Conservation (phyloP, 2,329 filamentous ascomycete species). For the Curvularia eragrostidis region DNA sequence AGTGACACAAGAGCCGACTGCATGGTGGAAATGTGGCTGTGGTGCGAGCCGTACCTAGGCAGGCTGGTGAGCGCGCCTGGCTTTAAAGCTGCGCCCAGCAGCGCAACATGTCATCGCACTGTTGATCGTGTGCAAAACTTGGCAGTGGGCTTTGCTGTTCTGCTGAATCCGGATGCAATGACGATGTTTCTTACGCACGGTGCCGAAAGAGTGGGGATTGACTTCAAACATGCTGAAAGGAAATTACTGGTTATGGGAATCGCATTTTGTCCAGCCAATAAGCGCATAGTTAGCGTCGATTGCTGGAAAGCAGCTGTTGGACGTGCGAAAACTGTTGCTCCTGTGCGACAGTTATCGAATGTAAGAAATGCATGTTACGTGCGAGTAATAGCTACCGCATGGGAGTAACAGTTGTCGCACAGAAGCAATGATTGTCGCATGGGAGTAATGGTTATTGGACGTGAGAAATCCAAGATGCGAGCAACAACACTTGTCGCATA, state of each 20-base stretch:
- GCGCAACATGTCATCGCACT: constrained; percentile 15
- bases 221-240: not conserved
- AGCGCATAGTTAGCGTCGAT: not conserved
- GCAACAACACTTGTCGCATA: too few relatives aligned
- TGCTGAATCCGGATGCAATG: constrained; percentile 15
- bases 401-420: too few relatives aligned
- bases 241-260: not conserved
- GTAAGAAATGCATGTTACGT: not conserved
- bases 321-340: too few relatives aligned
- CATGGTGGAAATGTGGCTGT: constrained; percentile 20
- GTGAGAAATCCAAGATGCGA: too few relatives aligned
- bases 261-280: not conserved
- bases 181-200: constrained; percentile 24
- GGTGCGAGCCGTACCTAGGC: constrained; percentile 19
- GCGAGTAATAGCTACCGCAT: too few relatives aligned
- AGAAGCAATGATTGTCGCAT: too few relatives aligned
- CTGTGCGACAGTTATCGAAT: not conserved
- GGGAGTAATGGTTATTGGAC: too few relatives aligned
- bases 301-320: not conserved
- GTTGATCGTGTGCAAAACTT: constrained; percentile 1
- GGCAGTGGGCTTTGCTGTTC: constrained; percentile 8
- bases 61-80: not conserved
- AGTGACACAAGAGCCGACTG: constrained; percentile 29
- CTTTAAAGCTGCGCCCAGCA: constrained; percentile 12
- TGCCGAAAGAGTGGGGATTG: constrained; percentile 6